Conservation (phyloP, 2,329 filamentous ascomycete genomes). For the Aureobasidium namibiae region DNA sequence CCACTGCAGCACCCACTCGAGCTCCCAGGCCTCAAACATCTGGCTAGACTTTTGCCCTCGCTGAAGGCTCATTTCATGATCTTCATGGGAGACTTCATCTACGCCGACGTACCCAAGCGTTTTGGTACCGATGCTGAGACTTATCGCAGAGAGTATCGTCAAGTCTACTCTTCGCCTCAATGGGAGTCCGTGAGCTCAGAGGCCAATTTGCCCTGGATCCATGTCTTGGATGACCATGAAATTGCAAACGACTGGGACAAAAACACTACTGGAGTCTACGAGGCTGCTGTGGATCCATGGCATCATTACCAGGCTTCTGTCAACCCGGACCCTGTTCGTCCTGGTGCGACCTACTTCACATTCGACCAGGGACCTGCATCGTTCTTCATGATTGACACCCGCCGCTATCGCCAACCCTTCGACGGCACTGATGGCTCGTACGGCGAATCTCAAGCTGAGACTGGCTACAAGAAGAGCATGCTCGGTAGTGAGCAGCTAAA, state of each 20-base stretch:
- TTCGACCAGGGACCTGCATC: conserved; percentile 85
- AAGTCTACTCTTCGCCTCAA: conserved; percentile 91
- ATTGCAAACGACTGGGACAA: conserved; percentile 89
- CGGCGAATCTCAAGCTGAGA: conserved; percentile 32
- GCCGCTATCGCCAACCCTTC: conserved; percentile 69
- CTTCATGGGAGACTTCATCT: conserved; percentile 79
- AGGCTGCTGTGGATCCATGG: conserved; percentile 74
- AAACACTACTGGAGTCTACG: conserved; percentile 73
- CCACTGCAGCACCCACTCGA: conserved; percentile 74
- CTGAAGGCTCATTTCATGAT: conserved; percentile 66
- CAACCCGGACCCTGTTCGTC: conserved; percentile 63
- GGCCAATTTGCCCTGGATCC: conserved; percentile 74
- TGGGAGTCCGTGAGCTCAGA: conserved; percentile 48
- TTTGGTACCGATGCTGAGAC: conserved; percentile 64
- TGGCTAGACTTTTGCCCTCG: conserved; percentile 63
- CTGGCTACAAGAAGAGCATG: conserved; percentile 62
- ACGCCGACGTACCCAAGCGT: conserved; percentile 76
- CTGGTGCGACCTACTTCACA: conserved; percentile 71
- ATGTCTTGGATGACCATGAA: conserved; percentile 94
- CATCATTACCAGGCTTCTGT: conserved; percentile 73
- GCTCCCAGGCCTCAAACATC: conserved; percentile 69
- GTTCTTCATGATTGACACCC: conserved; percentile 92
- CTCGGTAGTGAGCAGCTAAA: conserved; percentile 70
- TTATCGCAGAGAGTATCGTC: conserved; percentile 86
- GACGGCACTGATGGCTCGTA: conserved; percentile 50